These are phyloP conservation scores for Niveomyces coronatus DNA, from an alignment of 2,329 filamentous ascomycete species.

Conservation along the genomic window DNA sequence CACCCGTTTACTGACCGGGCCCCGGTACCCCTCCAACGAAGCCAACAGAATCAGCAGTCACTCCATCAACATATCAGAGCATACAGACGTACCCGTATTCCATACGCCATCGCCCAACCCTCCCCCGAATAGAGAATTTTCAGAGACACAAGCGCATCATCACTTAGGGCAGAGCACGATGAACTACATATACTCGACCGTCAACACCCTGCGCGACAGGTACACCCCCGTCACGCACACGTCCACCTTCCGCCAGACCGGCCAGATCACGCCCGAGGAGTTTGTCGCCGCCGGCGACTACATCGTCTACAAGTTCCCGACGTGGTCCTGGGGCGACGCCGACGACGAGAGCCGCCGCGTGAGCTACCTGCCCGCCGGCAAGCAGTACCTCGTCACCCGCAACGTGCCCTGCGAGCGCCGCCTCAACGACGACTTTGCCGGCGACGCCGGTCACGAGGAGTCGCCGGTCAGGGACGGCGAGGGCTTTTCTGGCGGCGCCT, in stretches of 20 bases:
- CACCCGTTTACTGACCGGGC: too few species aligned
- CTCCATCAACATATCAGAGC: too few species aligned
- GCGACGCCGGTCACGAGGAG: slow-evolving; percentile 77
- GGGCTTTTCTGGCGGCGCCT: slow-evolving; percentile 29
- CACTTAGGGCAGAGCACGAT: slow-evolving; percentile 35
- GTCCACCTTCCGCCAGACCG: slow-evolving; percentile 87
- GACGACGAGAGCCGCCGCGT: slow-evolving; percentile 71
- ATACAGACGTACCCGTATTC: too few species aligned
- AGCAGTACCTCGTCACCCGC: slow-evolving; percentile 91
- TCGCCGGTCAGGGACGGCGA: slow-evolving; percentile 75
- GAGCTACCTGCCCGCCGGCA: slow-evolving; percentile 71
- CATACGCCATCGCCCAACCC: too few species aligned
- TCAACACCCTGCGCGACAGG: slow-evolving; percentile 84
- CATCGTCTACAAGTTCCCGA: slow-evolving; percentile 97
- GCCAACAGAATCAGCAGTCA: too few species aligned
- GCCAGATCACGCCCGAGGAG: slow-evolving; percentile 94
- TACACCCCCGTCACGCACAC: slow-evolving; percentile 83
- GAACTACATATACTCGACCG: slow-evolving; percentile 86
- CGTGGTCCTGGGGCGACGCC: slow-evolving; percentile 93
- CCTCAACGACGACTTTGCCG: slow-evolving; percentile 87
- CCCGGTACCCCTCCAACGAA: too few species aligned
- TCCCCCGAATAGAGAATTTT: not conserved
- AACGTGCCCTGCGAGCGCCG: slow-evolving; percentile 89
- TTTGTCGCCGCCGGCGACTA: slow-evolving; percentile 95
- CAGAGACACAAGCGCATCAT: not conserved